Base-by-base conservation (phyloP, 805 yeast species). In the Candida nanaspora region DNA sequence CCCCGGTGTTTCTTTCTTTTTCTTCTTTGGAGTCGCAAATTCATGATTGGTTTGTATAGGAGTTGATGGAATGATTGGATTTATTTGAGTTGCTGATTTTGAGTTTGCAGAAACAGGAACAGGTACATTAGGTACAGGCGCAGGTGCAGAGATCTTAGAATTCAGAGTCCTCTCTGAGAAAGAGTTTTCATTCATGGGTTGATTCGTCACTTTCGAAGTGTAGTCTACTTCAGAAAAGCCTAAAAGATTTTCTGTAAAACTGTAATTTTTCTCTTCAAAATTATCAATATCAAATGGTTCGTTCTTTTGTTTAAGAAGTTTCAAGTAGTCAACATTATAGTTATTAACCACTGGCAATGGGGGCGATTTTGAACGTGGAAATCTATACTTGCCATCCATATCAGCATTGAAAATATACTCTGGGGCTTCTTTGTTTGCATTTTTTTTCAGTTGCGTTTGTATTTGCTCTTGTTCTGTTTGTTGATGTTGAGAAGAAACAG, bases 351-450 rank as follows among this genome's bases (percentile, higher is more conserved):
- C 33, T 35, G 32, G 38, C 10, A 53, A 48, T 8, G 56, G 51
- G 14, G 72, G 67, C 1, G 38, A 31, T 6, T 67, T 60, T 4
- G 70, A 65, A 13, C 48, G 44, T 1, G 85, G 86, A 48, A 80
- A 80, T 53, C 72, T 78, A 57, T 75, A 80, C 3, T 68, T 57
- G n/a, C 59, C 66, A 4, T 78, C 76, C 33, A 57, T 60, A 40
- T 62, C 56, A 27, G 65, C 71, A 4, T 79, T 73, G 10, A 74
- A 65, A 25, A 70, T 65, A 44, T 66, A 74, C 37, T 78, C 82
- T 3, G 56, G 49, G 18, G 43, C 38, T 2, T 21, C 37, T 39
- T 26, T n/a, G n/a, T 16, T 21, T 15, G 9, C 14, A 7, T 27
- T 22, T 26, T 33, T 16, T 10, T 23, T 26, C 20, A 20, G 35